A percentile compares a stretch with the other conserved stretches of the same genome.
These are phyloP conservation scores for Naganishia sp. DNA, from an alignment of 1,284 basidiomycete genomes.

Conservation along the genomic window DNA sequence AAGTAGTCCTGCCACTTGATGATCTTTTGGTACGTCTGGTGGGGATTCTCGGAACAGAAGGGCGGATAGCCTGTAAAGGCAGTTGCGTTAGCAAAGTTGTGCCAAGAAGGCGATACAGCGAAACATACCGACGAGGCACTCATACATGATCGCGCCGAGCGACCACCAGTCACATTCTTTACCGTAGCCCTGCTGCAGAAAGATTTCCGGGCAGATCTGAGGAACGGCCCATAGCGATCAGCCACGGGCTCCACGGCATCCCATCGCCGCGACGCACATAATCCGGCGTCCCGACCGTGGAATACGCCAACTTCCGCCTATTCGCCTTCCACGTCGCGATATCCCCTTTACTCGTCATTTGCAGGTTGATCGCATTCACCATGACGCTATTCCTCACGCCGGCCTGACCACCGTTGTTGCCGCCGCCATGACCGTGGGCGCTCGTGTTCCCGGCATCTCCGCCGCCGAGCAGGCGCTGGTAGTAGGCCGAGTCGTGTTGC, in stretches of 20 bases:
- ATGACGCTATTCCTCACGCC: slow-evolving; percentile 82
- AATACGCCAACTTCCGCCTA: slow-evolving; percentile 93
- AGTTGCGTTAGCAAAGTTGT: not conserved
- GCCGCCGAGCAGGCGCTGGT: slow-evolving; percentile 83
- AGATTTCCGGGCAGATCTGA: slow-evolving; percentile 93
- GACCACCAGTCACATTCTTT: slow-evolving; percentile 99
- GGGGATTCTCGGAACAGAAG: slow-evolving; percentile 96
- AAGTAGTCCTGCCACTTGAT: slow-evolving; percentile 91
- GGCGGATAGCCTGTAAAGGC: slow-evolving; percentile 71
- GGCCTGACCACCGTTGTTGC: slow-evolving; percentile 20
- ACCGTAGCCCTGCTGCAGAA: slow-evolving; percentile 94
- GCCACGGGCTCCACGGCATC: not conserved
- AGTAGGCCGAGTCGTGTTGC: slow-evolving; percentile 90
- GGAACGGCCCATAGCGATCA: not conserved
- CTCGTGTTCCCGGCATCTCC: slow-evolving; percentile 32
- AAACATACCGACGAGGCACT: slow-evolving; percentile 78
- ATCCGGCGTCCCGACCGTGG: slow-evolving; percentile 97
- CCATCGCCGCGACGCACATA: slow-evolving; percentile 59
- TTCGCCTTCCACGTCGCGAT: slow-evolving; percentile 99
- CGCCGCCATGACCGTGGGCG: slow-evolving; percentile 40
- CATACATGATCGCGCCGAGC: slow-evolving; percentile 95
- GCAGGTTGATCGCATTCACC: slow-evolving; percentile 92
- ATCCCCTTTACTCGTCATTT: slow-evolving; percentile 87
- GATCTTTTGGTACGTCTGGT: slow-evolving; percentile 98
- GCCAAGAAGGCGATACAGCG: not conserved